phyloP scores from a whole-genome alignment of 2,329 filamentous ascomycete genomes.

The Tetracladium maxilliforme region DNA sequence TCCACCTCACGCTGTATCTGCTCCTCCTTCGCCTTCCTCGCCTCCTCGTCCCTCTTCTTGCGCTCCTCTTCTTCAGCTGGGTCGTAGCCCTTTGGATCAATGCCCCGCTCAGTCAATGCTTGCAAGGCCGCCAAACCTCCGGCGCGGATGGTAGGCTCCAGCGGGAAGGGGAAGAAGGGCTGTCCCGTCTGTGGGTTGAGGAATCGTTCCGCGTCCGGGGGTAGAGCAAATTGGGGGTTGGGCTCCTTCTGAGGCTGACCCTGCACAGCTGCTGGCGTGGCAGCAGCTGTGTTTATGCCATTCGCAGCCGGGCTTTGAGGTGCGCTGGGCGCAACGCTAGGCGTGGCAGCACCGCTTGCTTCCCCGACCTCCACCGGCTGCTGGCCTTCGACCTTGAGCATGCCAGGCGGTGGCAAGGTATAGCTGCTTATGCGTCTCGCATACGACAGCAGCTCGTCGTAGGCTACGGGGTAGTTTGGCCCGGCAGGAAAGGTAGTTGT shows the following conservation, averaged over 20 bases:
- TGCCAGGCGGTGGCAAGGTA: conserved; percentile 56
- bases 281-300: not conserved
- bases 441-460: conserved; percentile 62
- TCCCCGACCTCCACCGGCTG: conserved; percentile 3
- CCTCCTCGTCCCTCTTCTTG: not conserved
- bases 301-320: conserved; percentile 1
- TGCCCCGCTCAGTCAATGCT: conserved; percentile 42
- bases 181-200: conserved; percentile 38
- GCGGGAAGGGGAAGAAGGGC: conserved; percentile 64
- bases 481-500: conserved; percentile 37
- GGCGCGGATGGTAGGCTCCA: conserved; percentile 50
- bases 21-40: conserved; percentile 1
- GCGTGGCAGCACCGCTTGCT: too few relatives aligned
- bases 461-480: conserved; percentile 42
- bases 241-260: conserved; percentile 66
- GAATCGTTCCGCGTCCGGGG: conserved; percentile 17
- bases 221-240: conserved; percentile 45
- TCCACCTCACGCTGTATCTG: conserved; percentile 1
- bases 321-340: too few relatives aligned
- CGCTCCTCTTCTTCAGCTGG: conserved; percentile 21
- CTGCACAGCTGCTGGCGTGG: conserved; percentile 53
- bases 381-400: too few relatives aligned
- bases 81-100: conserved; percentile 45
- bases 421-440: conserved; percentile 69
- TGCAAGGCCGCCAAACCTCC: conserved; percentile 55